Evolutionary conservation across 148 eudicot species (phyloP), one percentile per base, ranked within the genome.

Genomic region (Diospyros lotus): DNA sequence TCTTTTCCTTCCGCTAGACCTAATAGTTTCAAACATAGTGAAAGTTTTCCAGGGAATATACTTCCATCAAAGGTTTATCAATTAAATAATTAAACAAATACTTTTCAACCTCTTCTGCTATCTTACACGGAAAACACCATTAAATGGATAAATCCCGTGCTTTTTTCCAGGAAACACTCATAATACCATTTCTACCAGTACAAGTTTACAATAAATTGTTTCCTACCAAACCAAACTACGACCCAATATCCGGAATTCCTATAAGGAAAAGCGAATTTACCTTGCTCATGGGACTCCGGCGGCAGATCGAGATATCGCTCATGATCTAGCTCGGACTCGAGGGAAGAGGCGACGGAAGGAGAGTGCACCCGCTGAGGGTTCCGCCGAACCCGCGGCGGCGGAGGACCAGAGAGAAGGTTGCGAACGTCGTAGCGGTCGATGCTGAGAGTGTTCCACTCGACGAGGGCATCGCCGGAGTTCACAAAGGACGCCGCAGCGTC

Each of bases 391-490:
- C 96, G 85, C 0, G 92, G 83, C 18, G 91, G 78, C 2, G 94
- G 93, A 75, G 93, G 93, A 41, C 73, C 50, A 15, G 97, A 73
- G 70, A 95, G 89, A 67, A 95, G 97, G 82, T 95, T 90, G 38
- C 99, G 99, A 71, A 95, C 97, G 77, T 95, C 99, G 85, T 90
- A 95, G 4, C 97, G 97, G 71, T 95, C 99, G 83, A 95, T 95
- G 73, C 72, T 79, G 64, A 95, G 94, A n/a, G 97, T 89, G 82
- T 95, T 83, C 99, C 99, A 95, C 62, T 89, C 94, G 39, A 95
- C 93, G 1, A 95, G 89, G 42, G 97, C 97, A 46, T 92, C 94
- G 78, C 79, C 75, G 55, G 97, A 95, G 91, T 90, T 92, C 1
- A 95, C 91, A 65, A 95, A 95, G 4, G 86, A 82, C 46, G 96